phyloP scores from a whole-genome alignment of 2,329 filamentous ascomycete genomes.

The Ceratocystis cacaofunesta region DNA sequence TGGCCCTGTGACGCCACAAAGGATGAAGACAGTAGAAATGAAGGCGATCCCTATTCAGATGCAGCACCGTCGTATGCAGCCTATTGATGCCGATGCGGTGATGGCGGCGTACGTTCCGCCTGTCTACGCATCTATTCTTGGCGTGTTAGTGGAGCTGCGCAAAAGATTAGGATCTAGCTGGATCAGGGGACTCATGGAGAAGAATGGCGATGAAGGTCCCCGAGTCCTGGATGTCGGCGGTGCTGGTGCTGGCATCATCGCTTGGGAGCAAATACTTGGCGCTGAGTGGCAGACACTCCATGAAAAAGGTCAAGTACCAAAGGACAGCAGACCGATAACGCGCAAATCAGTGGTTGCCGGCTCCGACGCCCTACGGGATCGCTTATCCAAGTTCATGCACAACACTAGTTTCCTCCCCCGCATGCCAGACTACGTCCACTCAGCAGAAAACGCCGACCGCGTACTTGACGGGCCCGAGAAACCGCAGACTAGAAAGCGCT shows the following conservation, averaged over 20 bases:
- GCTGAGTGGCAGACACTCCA: constrained; percentile 67
- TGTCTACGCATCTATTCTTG: constrained; percentile 52
- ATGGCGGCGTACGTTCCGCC: constrained; percentile 55
- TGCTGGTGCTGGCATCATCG: constrained; percentile 56
- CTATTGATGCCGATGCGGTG: constrained; percentile 62
- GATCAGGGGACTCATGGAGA: constrained; percentile 48
- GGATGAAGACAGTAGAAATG: constrained; percentile 43
- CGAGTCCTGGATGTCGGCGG: constrained; percentile 60
- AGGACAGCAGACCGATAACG: constrained; percentile 38
- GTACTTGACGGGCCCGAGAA: constrained; percentile 43
- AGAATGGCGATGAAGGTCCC: constrained; percentile 40
- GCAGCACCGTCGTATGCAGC: constrained; percentile 49
- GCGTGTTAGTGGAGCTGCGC: constrained; percentile 56
- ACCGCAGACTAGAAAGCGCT: constrained; percentile 55
- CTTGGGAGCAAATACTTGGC: constrained; percentile 62
- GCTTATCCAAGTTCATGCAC: constrained; percentile 61
- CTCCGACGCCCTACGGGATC: constrained; percentile 57
- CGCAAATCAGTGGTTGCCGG: constrained; percentile 71
- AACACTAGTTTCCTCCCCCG: constrained; percentile 87
- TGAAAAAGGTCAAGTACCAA: constrained; percentile 27
- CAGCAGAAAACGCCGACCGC: constrained; percentile 41
- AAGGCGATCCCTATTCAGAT: constrained; percentile 50
- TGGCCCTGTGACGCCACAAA: constrained; percentile 55
- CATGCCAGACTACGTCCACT: constrained; percentile 71
- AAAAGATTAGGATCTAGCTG: constrained; percentile 57